These are phyloP conservation scores for Xerophyta viscosa DNA, from an alignment of 106 monocot genomes.

Conservation along the genomic window DNA sequence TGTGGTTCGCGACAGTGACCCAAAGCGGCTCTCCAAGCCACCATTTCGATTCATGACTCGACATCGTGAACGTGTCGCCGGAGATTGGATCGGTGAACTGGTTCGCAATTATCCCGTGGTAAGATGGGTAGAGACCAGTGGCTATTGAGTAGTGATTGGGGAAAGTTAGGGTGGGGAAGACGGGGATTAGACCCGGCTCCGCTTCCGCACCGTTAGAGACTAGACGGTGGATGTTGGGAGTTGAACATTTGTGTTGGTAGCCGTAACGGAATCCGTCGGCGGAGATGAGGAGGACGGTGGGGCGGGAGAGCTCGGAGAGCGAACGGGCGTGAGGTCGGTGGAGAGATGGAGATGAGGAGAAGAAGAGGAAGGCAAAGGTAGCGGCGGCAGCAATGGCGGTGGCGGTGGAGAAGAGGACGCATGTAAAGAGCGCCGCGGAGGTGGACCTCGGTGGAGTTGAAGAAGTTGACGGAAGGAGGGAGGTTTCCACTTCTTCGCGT, in stretches of 20 bases:
- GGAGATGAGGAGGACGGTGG: slow-evolving; percentile 58
- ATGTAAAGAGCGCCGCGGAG: slow-evolving; percentile 6
- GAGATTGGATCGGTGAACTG: slow-evolving; percentile 40
- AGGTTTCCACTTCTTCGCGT: too few species aligned
- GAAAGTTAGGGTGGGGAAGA: slow-evolving; percentile 80
- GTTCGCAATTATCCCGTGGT: slow-evolving; percentile 85
- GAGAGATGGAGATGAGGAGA: slow-evolving; percentile 3
- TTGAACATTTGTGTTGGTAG: slow-evolving; percentile 58
- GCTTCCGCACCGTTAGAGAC: slow-evolving; percentile 55
- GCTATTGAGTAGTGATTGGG: slow-evolving; percentile 91
- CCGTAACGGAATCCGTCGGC: slow-evolving; percentile 80
- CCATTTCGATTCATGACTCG: slow-evolving; percentile 56
- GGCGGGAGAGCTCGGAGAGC: slow-evolving; percentile 30
- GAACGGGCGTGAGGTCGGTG: slow-evolving; percentile 6
- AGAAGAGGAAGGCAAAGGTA: slow-evolving; percentile 10
- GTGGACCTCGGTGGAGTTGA: too few species aligned
- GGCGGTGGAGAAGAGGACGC: slow-evolving; percentile 19
- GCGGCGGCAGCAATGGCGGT: slow-evolving; percentile 6
- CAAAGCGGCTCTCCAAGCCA: slow-evolving; percentile 88
- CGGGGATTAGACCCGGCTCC: slow-evolving; percentile 49
- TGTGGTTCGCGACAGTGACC: slow-evolving; percentile 51
- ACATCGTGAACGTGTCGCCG: slow-evolving; percentile 33
- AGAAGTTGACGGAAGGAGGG: too few species aligned
- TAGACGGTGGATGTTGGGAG: slow-evolving; percentile 69
- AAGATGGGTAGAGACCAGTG: slow-evolving; percentile 59